Conservation (phyloP, 352 stramenopile genomes). For the Blastocystis sp. region DNA sequence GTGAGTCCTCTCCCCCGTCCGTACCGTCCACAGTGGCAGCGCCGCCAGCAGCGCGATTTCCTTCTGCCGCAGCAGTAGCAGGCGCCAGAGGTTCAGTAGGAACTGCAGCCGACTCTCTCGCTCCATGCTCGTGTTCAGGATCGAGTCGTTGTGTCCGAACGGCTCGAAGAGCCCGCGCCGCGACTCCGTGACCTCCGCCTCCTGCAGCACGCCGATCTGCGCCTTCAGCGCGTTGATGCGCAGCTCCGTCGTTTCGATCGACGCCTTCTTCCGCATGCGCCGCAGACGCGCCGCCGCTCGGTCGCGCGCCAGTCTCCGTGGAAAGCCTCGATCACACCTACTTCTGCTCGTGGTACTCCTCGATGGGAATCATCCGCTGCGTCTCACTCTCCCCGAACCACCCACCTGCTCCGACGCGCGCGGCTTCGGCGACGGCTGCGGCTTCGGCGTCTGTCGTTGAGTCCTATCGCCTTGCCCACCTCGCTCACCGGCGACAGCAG, state of each 20-base stretch:
- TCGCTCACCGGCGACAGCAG: not conserved
- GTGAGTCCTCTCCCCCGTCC: not conserved
- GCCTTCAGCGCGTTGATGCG: not conserved
- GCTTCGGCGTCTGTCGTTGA: too few relatives aligned
- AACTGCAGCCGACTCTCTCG: not conserved
- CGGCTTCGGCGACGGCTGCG: too few relatives aligned
- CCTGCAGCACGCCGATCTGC: not conserved
- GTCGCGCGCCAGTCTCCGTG: not conserved
- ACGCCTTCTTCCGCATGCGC: conserved; percentile 10
- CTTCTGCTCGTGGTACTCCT: not conserved
- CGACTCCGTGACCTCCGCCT: not conserved
- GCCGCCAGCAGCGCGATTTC: not conserved
- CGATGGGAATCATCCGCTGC: too few relatives aligned
- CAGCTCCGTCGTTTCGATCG: conserved; percentile 4
- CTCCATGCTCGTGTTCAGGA: not conserved
- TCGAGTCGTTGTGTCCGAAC: not conserved
- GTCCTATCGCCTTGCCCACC: not conserved
- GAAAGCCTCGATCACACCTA: not conserved
- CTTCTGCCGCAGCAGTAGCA: not conserved
- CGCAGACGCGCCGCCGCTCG: not conserved
- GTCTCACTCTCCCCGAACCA: too few relatives aligned
- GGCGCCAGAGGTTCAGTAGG: not conserved
- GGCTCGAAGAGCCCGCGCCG: not conserved
- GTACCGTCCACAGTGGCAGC: not conserved
- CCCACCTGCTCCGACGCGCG: too few relatives aligned